Base-by-base conservation (phyloP, 805 yeast species). In the Kluyveromyces siamensis region DNA sequence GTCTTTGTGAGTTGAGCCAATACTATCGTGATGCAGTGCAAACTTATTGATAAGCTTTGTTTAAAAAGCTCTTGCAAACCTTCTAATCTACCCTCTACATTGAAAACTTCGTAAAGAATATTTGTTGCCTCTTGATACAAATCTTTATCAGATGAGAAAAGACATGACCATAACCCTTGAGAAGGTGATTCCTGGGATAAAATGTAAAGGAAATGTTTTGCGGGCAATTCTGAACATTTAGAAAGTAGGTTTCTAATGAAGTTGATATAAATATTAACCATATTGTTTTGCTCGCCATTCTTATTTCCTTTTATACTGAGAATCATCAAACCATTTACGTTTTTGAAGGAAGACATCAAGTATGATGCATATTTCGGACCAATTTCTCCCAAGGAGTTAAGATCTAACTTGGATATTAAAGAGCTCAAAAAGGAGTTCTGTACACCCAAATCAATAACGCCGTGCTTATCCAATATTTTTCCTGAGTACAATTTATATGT, bases 1-100 rank as follows among this genome's bases (percentile, higher is more conserved):
- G 79, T 65, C 13, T 63, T 56, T 6, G 73, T 74, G 47, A 81
- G 68, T 43, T 66, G 69, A 3, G 68, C 56, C 44, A 85, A 55
- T 37, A 76, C 76, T 2, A 58, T 57, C 48, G 70, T 74, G 25
- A 79, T 68, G 0, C 88, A 79, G 2, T 55, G 55, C 6, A 88
- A 55, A 8, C 81, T 74, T 8, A 67, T 60, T 2, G 65, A 58
- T 13, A 82, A 60, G 48, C 77, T 71, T 8, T 67, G 59, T 9
- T 65, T 63, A 25, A 89, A 65, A 37, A 82, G 60, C 4, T 73
- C 74, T 43, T 72, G 77, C n/a, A 87, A 72, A 36, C 89, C 87
- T 62, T 86, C 95, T 36, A 79, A 67, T 57, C 96, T 75, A 16
- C 90, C 96, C 48, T 79, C 81, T 13, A 82, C 86, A 62, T 88